Conservation (phyloP, 2,329 filamentous ascomycete species). For the Aspergillus sp. region DNA sequence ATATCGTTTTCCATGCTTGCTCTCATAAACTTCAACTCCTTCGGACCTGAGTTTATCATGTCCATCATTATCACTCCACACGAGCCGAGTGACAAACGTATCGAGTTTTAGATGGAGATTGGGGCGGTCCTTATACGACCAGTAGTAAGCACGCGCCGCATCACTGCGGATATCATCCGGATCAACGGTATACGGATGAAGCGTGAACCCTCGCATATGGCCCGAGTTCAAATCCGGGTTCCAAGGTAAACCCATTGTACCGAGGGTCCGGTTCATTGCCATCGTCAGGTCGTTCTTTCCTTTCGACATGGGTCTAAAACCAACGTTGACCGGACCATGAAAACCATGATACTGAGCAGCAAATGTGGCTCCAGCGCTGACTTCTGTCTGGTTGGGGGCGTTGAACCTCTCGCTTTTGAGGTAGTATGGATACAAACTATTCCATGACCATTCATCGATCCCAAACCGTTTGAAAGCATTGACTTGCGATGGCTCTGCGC, state of each 20-base stretch:
- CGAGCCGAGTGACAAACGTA: slow-evolving; percentile 41
- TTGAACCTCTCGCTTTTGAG: slow-evolving; percentile 28
- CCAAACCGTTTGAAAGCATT: slow-evolving; percentile 36
- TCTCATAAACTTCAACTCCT: not conserved
- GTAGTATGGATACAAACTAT: slow-evolving; percentile 29
- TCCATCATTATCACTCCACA: slow-evolving; percentile 28
- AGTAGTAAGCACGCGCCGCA: slow-evolving; percentile 51
- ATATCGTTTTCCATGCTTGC: slow-evolving; percentile 6
- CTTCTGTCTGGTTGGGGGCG: slow-evolving; percentile 17
- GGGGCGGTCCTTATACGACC: slow-evolving; percentile 37
- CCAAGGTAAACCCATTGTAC: slow-evolving; percentile 34
- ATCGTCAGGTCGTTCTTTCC: slow-evolving; percentile 18
- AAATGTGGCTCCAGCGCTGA: slow-evolving; percentile 25
- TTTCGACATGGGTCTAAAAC: slow-evolving; percentile 19
- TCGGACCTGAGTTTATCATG: slow-evolving; percentile 10
- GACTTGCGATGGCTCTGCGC: slow-evolving; percentile 36
- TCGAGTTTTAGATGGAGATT: slow-evolving; percentile 47
- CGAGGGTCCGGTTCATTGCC: slow-evolving; percentile 36
- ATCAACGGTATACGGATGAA: slow-evolving; percentile 46
- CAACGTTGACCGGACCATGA: slow-evolving; percentile 28
- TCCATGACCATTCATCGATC: slow-evolving; percentile 33
- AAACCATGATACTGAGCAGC: slow-evolving; percentile 25
- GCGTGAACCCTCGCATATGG: slow-evolving; percentile 43
- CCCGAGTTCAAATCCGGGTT: slow-evolving; percentile 47
- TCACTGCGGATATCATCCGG: slow-evolving; percentile 43